Percentiles rank a stretch among this genome's conserved stretches.
Evolutionary conservation across 192 early-diverging fungal species (phyloP).

Genomic region (Umbelopsis vinacea): DNA sequence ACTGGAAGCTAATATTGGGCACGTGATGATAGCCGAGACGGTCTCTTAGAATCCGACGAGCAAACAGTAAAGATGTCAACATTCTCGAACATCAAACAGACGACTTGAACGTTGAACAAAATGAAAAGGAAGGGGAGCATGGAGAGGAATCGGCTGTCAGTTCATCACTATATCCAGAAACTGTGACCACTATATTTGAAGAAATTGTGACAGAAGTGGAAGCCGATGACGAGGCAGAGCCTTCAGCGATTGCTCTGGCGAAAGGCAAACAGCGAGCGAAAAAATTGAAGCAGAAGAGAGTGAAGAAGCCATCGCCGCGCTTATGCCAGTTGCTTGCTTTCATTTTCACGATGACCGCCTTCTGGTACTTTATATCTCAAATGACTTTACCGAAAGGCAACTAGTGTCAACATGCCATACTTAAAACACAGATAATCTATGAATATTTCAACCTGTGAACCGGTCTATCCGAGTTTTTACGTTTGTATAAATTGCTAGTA

Average conservation of each 20-base stretch:
- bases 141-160: background rate
- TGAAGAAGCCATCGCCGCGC: conserved; percentile 5
- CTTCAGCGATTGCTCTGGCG: conserved; percentile 15
- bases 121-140: background rate
- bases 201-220: background rate
- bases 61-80: conserved; percentile 8
- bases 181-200: background rate
- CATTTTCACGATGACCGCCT: background rate
- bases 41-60: conserved; percentile 10
- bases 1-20: background rate
- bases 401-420: no score
- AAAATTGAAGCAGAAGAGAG: conserved; percentile 6
- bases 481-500: no score
- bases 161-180: background rate
- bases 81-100: background rate
- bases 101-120: background rate
- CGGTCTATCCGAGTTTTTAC: no score
- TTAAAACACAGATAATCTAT: no score
- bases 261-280: background rate
- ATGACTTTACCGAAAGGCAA: conserved; percentile 3
- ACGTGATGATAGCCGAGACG: background rate
- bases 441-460: no score
- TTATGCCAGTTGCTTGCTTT: background rate
- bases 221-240: conserved; percentile 13
- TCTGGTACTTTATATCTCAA: conserved; percentile 11